phyloP scores from a whole-genome alignment of 306 rosid genomes.

The Cucumis sativus region Cucumber_9930_V3 NC_026656.2:17129501-17130000 shows the following conservation, averaged over 20 bases:
- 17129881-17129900: constrained; percentile 23
- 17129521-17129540: too few species aligned
- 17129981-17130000: constrained; percentile 54
- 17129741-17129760: neutral
- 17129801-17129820: constrained; percentile 77
- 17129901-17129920: neutral
- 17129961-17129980: constrained; percentile 22
- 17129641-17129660: constrained; percentile 82
- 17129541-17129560: too few species aligned
- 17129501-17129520: neutral
- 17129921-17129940: neutral
- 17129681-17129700: neutral
- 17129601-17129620: constrained; percentile 91
- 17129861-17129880: constrained; percentile 88
- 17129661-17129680: neutral
- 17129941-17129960: constrained; percentile 6
- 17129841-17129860: constrained; percentile 96
- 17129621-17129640: constrained; percentile 87
- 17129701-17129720: neutral
- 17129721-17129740: too few species aligned
- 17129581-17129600: constrained; percentile 36
- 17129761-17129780: constrained; percentile 9
- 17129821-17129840: constrained; percentile 95
- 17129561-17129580: too few species aligned
- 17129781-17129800: constrained; percentile 85